These are phyloP conservation scores for Coelastrella sp. DNA, from an alignment of 139 green algal genomes.

Conservation along the genomic window DNA sequence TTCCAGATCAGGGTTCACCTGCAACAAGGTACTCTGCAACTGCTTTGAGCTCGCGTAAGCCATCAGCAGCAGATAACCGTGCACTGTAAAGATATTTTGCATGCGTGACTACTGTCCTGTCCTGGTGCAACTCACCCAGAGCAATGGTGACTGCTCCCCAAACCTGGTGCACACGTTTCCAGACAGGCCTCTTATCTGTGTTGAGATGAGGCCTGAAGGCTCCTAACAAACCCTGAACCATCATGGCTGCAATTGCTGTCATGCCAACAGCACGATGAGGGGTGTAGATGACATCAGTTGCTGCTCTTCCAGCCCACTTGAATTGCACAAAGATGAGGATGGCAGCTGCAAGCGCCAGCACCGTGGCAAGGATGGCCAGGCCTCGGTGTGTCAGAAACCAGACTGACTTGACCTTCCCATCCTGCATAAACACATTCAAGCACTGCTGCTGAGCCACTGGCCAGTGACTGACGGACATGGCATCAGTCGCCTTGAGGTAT, in stretches of 20 bases:
- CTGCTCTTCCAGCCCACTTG: neutral
- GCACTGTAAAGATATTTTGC: neutral
- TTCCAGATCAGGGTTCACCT: neutral
- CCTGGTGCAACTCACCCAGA: neutral
- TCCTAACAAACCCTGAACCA: conserved; percentile 3
- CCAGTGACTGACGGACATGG: neutral
- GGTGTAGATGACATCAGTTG: neutral
- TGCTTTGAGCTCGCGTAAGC: neutral
- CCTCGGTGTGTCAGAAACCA: neutral
- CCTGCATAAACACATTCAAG: neutral
- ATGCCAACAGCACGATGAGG: conserved; percentile 11
- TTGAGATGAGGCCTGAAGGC: neutral
- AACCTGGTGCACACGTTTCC: neutral
- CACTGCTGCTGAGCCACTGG: neutral
- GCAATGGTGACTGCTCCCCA: neutral
- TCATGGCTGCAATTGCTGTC: neutral
- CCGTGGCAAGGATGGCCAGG: neutral
- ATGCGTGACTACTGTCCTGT: neutral
- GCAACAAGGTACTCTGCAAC: neutral
- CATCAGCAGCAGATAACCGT: neutral
- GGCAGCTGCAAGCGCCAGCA: neutral
- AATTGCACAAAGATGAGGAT: neutral
- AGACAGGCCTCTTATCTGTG: neutral
- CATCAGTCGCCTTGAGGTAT: neutral
- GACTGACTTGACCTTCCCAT: neutral